These are phyloP conservation scores for Nannochloropsis salina DNA, from an alignment of 108 stramenopile genomes.

Conservation along the genomic window DNA sequence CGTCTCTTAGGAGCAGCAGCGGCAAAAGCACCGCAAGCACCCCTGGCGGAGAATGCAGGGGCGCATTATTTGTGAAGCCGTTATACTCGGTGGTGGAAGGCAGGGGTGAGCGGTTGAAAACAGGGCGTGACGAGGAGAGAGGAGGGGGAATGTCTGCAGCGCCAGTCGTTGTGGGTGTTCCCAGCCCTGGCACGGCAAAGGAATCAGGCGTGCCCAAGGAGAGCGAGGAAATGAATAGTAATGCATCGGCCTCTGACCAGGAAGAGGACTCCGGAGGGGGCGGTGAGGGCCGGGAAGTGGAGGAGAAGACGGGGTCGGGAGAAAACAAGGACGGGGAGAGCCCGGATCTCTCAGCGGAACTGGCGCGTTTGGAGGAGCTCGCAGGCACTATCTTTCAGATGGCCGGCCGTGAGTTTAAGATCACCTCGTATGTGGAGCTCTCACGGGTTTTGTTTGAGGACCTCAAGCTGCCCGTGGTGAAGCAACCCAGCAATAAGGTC, in stretches of 20 bases:
- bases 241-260: neutral
- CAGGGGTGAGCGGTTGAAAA: neutral
- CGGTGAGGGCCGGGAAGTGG: neutral
- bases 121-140: slow-evolving; percentile 1
- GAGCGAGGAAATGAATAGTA: neutral
- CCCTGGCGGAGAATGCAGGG: neutral
- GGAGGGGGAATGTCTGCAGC: neutral
- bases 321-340: neutral
- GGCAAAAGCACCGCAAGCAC: neutral
- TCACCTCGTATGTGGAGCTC: neutral
- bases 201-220: neutral
- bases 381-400: neutral
- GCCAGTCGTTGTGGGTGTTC: neutral
- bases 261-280: neutral
- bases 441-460: neutral
- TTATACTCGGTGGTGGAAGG: slow-evolving; percentile 1
- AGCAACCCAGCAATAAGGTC: neutral
- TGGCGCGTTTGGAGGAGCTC: neutral
- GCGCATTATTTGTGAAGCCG: neutral
- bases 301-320: too few species aligned
- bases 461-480: neutral
- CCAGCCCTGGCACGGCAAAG: neutral
- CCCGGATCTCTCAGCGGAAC: neutral
- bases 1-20: neutral
- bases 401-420: slow-evolving; percentile 6